Base-by-base conservation (phyloP, 169 alveolate genomes). In the Eimeria tenella region DNA sequence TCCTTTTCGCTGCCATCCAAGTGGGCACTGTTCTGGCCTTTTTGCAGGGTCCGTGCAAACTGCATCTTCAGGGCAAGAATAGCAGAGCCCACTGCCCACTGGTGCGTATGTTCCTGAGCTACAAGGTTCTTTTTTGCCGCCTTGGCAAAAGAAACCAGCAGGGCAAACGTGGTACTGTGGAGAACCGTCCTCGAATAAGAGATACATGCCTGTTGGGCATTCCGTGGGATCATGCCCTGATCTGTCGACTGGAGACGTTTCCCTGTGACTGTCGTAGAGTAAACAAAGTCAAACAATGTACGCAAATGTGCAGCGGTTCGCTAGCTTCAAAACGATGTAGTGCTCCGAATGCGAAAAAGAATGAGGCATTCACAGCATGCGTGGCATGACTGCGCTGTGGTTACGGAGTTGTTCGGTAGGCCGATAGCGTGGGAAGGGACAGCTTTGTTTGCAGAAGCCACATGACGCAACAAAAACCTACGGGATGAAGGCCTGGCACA, bases 1-100 rank as follows among this genome's bases (percentile, higher is more conserved):
- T 42, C 91, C 91, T 23, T 49, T 83, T 21, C 91, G 91, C 21
- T 83, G 91, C 91, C 91, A 83, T 83, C 91, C 91, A 19, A 83
- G 60, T 11, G 91, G 91, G 79, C 91, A 83, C 52, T 77, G 56
- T 49, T 31, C 60, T 31, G 91, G 91, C 11, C 25, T 58, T 62
- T 83, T 25, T 60, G 91, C 79, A 15, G 91, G 91, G 91, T 83
- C 79, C 25, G 73, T 83, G 79, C 91, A 83, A 53, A 62, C 53
- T 4, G 91, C 58, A 9, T 83, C 91, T 10, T 83, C 79, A 4
- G 91, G 91, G 42, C 91, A 83, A 21, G 79, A 77, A 62, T 31
- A 31, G 79, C 91, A 83, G 31, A 60, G 9, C 31, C 63, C 91
- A 52, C 91, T 83, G 91, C 79, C 42, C n/a, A 62, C 91, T 11